Percentiles rank a stretch among this genome's conserved stretches.
Conservation (phyloP, 2,329 filamentous ascomycete species). For the Aspergillus luchuensis region DNA sequence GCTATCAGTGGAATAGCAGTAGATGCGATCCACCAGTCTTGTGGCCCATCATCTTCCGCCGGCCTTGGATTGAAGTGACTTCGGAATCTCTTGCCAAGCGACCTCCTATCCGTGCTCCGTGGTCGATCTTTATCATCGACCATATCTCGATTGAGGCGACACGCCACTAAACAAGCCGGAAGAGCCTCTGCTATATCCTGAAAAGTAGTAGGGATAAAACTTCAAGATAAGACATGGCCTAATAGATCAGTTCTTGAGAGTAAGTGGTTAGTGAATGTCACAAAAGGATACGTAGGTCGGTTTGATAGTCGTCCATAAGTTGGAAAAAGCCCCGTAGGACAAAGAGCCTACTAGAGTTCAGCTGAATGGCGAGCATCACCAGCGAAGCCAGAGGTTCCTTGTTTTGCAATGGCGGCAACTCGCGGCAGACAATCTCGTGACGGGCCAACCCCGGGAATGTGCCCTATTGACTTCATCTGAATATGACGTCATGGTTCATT, state of each 20-base stretch:
- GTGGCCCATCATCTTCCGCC: conserved; percentile 46
- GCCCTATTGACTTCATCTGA: background rate
- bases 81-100: conserved; percentile 11
- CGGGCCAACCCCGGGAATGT: background rate
- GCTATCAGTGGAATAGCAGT: conserved; percentile 72
- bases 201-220: background rate
- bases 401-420: background rate
- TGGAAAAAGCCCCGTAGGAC: background rate
- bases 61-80: conserved; percentile 38
- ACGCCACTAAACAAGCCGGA: background rate
- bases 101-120: background rate
- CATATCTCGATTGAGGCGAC: background rate
- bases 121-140: background rate
- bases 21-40: conserved; percentile 55
- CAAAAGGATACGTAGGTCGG: background rate
- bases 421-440: background rate
- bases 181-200: background rate
- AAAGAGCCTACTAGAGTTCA: background rate
- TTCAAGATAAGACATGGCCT: background rate
- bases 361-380: background rate
- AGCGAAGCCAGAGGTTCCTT: background rate
- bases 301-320: background rate
- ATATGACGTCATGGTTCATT: background rate
- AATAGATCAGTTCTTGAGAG: background rate
- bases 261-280: background rate